Conservation (phyloP, 2,329 filamentous ascomycete species). For the Venturia effusa region DNA sequence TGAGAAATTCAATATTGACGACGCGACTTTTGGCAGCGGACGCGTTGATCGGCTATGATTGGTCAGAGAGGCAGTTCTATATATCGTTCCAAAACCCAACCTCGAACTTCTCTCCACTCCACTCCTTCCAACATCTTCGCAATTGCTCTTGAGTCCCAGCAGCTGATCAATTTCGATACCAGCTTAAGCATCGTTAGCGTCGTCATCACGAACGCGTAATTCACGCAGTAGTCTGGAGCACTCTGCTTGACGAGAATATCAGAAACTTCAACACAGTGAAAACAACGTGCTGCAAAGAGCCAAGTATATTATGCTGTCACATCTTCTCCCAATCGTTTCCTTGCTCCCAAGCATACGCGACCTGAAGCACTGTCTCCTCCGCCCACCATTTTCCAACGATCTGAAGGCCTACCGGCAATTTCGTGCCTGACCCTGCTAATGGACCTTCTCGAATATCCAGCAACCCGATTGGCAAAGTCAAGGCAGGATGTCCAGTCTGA, state of each 20-base stretch:
- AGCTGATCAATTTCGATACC: too few species aligned
- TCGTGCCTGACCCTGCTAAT: slow-evolving; percentile 16
- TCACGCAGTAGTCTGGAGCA: too few species aligned
- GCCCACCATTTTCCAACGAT: slow-evolving; percentile 43
- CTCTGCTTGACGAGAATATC: too few species aligned
- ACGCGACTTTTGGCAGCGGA: neutral
- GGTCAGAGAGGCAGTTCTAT: neutral
- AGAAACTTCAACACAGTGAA: too few species aligned
- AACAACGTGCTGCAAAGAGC: too few species aligned
- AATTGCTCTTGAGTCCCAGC: too few species aligned
- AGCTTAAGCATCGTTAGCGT: neutral
- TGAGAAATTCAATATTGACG: neutral
- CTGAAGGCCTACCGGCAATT: slow-evolving; percentile 44
- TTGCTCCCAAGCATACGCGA: slow-evolving; percentile 38
- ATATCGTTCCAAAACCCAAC: neutral
- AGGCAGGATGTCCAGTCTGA: slow-evolving; percentile 45
- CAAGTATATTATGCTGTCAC: too few species aligned
- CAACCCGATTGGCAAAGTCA: slow-evolving; percentile 42
- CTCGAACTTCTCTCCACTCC: neutral
- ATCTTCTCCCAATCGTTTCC: slow-evolving; percentile 33
- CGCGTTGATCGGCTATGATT: neutral
- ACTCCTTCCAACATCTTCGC: neutral
- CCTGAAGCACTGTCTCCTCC: slow-evolving; percentile 36
- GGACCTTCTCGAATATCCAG: slow-evolving; percentile 30
- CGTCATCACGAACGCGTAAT: too few species aligned